Evolutionary conservation across 2,329 filamentous ascomycete genomes (phyloP).

Genomic region (Monosporascus sp.): DNA sequence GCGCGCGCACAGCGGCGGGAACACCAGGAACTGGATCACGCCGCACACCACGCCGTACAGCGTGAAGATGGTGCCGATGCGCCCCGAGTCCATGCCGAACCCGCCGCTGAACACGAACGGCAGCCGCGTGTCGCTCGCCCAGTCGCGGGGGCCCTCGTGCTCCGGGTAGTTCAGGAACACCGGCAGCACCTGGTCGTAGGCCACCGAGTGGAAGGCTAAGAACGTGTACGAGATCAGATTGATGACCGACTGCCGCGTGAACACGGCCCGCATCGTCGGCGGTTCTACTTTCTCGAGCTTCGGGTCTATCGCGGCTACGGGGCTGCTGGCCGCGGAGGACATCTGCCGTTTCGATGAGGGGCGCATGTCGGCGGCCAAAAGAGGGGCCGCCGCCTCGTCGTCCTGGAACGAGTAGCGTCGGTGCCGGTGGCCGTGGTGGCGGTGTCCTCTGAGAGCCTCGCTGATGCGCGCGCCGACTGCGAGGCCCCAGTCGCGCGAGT

Average conservation of each 20-base stretch:
- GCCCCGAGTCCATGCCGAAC: slow-evolving; percentile 66
- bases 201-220: slow-evolving; percentile 75
- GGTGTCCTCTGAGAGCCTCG: slow-evolving; percentile 26
- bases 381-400: slow-evolving; percentile 51
- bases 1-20: slow-evolving; percentile 67
- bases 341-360: slow-evolving; percentile 4
- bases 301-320: slow-evolving; percentile 6
- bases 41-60: slow-evolving; percentile 76
- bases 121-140: slow-evolving; percentile 38
- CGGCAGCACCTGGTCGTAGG: slow-evolving; percentile 82
- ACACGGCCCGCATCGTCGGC: slow-evolving; percentile 41
- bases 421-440: slow-evolving; percentile 22
- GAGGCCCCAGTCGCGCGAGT: slow-evolving; percentile 70
- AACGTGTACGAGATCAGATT: slow-evolving; percentile 76
- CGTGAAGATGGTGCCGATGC: slow-evolving; percentile 83
- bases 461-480: slow-evolving; percentile 64
- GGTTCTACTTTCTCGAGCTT: slow-evolving; percentile 15
- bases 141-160: slow-evolving; percentile 51
- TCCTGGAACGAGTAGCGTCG: slow-evolving; percentile 47
- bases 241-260: slow-evolving; percentile 68
- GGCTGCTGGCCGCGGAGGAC: neutral
- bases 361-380: slow-evolving; percentile 36
- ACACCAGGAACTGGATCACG: slow-evolving; percentile 79
- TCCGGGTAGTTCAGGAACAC: slow-evolving; percentile 80
- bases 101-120: slow-evolving; percentile 82